Percentiles rank a stretch among this genome's conserved stretches.
Evolutionary conservation across 176 grass and related monocot species (phyloP).

Genomic region (Eremochloa ophiuroides): DNA sequence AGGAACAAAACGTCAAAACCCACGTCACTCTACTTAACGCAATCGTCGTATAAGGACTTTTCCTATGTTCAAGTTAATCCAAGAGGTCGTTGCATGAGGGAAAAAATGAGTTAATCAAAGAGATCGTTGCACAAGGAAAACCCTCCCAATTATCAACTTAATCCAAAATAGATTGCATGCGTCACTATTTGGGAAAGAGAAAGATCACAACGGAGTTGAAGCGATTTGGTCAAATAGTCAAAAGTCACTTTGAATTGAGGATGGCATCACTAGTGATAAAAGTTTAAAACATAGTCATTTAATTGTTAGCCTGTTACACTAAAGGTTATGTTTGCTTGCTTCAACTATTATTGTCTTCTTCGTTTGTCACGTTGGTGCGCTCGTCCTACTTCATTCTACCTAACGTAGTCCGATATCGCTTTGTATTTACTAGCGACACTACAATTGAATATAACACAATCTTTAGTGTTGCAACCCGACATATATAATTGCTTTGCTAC

Average conservation of each 20-base stretch:
- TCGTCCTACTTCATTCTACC: not conserved
- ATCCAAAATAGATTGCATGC: not conserved
- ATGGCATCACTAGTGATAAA: not conserved
- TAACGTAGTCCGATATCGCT: not conserved
- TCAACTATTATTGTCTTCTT: not conserved
- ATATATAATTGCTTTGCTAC: not conserved
- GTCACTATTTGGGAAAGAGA: not conserved
- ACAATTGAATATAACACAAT: not conserved
- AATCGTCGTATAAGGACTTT: not conserved
- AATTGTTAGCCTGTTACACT: not conserved
- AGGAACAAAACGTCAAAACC: not conserved
- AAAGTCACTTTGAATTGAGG: not conserved
- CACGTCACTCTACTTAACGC: not conserved
- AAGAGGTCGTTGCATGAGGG: not conserved
- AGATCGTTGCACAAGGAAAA: not conserved
- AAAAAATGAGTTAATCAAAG: not conserved
- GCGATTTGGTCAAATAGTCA: not conserved
- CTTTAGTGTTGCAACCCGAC: not conserved
- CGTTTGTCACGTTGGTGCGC: no score
- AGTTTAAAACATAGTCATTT: not conserved
- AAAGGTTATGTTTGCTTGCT: not conserved
- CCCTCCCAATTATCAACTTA: not conserved
- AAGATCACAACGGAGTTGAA: not conserved
- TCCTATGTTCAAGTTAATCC: not conserved
- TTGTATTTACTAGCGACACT: not conserved